These are phyloP conservation scores for Fraxinus baroniana DNA, from an alignment of 305 asterid genomes.

Conservation along the genomic window DNA sequence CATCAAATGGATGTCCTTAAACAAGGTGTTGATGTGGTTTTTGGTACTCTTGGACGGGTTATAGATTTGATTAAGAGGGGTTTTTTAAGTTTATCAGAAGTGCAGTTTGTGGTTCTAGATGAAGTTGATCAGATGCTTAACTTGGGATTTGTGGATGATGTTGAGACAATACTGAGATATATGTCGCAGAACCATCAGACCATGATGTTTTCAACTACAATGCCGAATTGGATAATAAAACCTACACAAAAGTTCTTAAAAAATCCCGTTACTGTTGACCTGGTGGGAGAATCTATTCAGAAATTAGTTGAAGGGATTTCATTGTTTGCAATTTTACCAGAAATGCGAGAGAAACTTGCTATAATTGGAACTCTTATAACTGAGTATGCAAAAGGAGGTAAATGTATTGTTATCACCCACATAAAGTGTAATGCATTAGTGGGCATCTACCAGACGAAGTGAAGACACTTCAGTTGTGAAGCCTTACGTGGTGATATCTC, in stretches of 20 bases:
- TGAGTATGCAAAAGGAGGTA: slow-evolving; percentile 86
- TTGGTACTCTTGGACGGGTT: too few relatives aligned
- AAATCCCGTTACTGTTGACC: slow-evolving; percentile 76
- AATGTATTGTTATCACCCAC: slow-evolving; percentile 83
- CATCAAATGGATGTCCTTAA: not conserved
- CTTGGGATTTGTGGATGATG: too few relatives aligned
- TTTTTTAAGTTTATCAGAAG: too few relatives aligned
- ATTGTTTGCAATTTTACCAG: slow-evolving; percentile 57
- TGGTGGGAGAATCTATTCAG: slow-evolving; percentile 86
- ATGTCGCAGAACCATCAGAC: too few relatives aligned
- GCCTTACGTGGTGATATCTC: slow-evolving; percentile 21
- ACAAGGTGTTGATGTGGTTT: too few relatives aligned
- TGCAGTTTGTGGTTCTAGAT: too few relatives aligned
- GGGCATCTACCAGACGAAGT: slow-evolving; percentile 66
- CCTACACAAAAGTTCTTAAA: slow-evolving; percentile 1
- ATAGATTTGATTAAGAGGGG: too few relatives aligned
- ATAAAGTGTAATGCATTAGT: slow-evolving; percentile 89
- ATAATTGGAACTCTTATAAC: slow-evolving; percentile 70
- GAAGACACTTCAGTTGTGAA: slow-evolving; percentile 63
- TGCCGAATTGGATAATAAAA: too few relatives aligned
- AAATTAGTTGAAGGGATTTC: slow-evolving; percentile 89
- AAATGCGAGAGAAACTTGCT: slow-evolving; percentile 62
- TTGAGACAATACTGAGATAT: too few relatives aligned
- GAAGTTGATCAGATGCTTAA: too few relatives aligned
- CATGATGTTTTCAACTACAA: too few relatives aligned